Evolutionary conservation across 495 filamentous ascomycete genomes (phyloP).

Genomic region (Ascodesmis nigricans): DNA sequence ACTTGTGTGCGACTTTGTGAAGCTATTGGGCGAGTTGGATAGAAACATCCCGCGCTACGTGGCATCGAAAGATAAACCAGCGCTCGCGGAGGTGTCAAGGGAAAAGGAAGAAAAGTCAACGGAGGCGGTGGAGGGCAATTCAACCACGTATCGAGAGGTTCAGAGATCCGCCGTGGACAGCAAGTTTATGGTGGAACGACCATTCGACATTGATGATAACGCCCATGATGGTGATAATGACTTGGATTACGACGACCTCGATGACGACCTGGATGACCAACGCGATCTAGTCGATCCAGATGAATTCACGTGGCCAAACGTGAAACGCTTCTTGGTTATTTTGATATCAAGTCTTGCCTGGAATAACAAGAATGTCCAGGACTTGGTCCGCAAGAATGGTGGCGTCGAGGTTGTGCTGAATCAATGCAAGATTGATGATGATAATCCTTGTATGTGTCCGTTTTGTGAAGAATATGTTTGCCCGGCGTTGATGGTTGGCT

Average conservation of each 20-base stretch:
- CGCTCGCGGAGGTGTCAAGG: constrained; percentile 1
- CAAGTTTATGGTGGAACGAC: constrained; percentile 18
- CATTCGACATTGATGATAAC: constrained; percentile 13
- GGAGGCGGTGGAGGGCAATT: not conserved
- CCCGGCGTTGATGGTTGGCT: no score
- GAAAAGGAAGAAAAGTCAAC: constrained; percentile 1
- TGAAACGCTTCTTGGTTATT: constrained; percentile 20
- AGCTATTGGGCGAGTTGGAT: constrained; percentile 16
- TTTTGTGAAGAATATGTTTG: no score
- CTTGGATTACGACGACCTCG: constrained; percentile 11
- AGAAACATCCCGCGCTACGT: constrained; percentile 20
- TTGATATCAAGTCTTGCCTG: constrained; percentile 15
- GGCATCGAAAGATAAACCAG: constrained; percentile 9
- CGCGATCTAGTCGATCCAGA: constrained; percentile 19
- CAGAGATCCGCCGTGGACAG: constrained; percentile 9
- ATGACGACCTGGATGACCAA: constrained; percentile 17
- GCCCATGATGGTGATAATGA: constrained; percentile 7
- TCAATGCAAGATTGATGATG: constrained; percentile 22
- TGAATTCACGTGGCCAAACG: constrained; percentile 22
- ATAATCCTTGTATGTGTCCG: constrained; percentile 18
- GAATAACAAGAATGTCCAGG: constrained; percentile 18
- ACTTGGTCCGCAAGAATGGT: constrained; percentile 16
- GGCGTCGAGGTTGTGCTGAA: constrained; percentile 17
- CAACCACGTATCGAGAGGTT: not conserved
- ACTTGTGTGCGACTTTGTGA: constrained; percentile 17